These are phyloP conservation scores for Fusarium sterilihyphosum DNA, from an alignment of 2,329 filamentous ascomycete species.

Conservation along the genomic window DNA sequence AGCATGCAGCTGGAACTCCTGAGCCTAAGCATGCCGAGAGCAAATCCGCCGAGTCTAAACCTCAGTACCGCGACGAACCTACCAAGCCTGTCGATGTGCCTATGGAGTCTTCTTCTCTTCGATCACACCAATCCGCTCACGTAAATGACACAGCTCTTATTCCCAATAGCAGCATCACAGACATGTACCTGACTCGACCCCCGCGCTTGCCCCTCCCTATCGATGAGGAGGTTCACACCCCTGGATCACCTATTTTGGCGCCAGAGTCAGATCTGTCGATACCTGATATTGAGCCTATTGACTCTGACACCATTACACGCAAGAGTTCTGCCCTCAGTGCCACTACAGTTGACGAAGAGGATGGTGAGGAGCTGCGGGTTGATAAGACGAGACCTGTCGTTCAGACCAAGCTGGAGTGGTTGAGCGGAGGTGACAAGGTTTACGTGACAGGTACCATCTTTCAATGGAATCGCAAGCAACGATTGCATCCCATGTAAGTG, in stretches of 20 bases:
- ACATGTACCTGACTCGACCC: conserved; percentile 75
- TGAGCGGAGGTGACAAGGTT: conserved; percentile 82
- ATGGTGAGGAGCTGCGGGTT: conserved; percentile 78
- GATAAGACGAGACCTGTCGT: conserved; percentile 82
- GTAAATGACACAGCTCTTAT: conserved; percentile 55
- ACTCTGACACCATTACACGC: conserved; percentile 60
- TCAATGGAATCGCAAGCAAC: conserved; percentile 95
- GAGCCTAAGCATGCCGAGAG: conserved; percentile 31
- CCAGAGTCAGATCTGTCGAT: conserved; percentile 69
- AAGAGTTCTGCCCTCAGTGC: conserved; percentile 69
- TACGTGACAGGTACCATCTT: conserved; percentile 98
- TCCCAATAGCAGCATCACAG: conserved; percentile 67
- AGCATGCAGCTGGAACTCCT: conserved; percentile 11
- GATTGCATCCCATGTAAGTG: conserved; percentile 84
- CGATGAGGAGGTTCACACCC: conserved; percentile 88
- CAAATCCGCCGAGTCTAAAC: conserved; percentile 31
- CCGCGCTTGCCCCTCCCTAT: conserved; percentile 92
- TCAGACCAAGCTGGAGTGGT: conserved; percentile 88
- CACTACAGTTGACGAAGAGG: conserved; percentile 78
- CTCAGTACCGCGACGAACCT: conserved; percentile 47
- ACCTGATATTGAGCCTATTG: conserved; percentile 63
- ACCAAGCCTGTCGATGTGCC: conserved; percentile 70
- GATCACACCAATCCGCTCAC: conserved; percentile 51
- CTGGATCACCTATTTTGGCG: conserved; percentile 87
- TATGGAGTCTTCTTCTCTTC: conserved; percentile 51